Base-by-base conservation (phyloP, 2,329 filamentous ascomycete genomes). In the Aspergillus sp. region DNA sequence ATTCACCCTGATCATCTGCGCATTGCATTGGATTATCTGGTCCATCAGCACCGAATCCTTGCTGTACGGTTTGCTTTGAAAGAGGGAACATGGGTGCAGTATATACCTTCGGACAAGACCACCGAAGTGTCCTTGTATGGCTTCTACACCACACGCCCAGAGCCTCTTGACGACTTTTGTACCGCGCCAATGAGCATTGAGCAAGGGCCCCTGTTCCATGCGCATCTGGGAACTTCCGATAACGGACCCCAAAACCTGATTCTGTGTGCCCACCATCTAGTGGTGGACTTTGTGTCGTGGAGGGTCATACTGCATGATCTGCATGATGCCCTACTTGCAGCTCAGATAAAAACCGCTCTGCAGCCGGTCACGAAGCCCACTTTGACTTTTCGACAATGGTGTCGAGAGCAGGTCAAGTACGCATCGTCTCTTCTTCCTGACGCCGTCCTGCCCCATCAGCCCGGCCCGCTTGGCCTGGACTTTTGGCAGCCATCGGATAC, bases 271-370 rank as follows among this genome's bases (percentile, higher is more conserved):
- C 59, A 61, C 19, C 59, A 61, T 43, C 22, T 61, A 15, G 54
- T 58, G 13, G 54, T 58, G 3, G 59, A 61, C 31, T 43, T 61
- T 47, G 59, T 61, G 22, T 61, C 59, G 3, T 61, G 59, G 59
- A 28, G 54, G 15, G 30, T 61, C 22, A 57, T 61, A 7, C 31
- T 61, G 50, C 49, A 57, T 7, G 59, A 61, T 23, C 41, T 61
- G 7, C 49, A 61, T 8, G 23, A 57, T 15, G 38, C 38, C 7
- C n/a, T 61, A 9, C 15, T 38, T 22, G 30, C 49, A 45, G 49
- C 34, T 17, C 17, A 46, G 17, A 22, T 19, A 11, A 31, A 15
- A 8, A 7, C 38, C 7, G 25, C n/a, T 31, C 23, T 9, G 28
- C 7, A 38, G 30, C 22, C 31, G 25, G 7, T n/a, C 54, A 48